Conservation (phyloP, 169 alveolate genomes). For the Eimeria maxima region DNA sequence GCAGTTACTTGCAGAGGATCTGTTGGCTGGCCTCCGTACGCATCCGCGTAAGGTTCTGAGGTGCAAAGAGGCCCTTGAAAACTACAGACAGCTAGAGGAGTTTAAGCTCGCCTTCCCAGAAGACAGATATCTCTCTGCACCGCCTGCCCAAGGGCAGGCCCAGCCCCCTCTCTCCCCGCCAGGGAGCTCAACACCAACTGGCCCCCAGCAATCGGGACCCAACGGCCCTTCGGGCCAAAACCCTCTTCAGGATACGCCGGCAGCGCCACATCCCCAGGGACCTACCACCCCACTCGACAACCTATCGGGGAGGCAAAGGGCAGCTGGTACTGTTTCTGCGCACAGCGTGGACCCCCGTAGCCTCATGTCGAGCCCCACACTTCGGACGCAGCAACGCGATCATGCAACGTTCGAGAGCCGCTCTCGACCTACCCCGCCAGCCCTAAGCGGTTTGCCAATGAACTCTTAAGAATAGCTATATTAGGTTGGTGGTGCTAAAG, state of each 20-base stretch:
- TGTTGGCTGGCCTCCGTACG: constrained; percentile 33
- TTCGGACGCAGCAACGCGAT: constrained; percentile 51
- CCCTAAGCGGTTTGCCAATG: constrained; percentile 28
- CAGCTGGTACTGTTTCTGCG: not conserved
- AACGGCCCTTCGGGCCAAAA: not conserved
- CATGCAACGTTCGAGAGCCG: not conserved
- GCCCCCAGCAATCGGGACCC: constrained; percentile 4
- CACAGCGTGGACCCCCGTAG: not conserved
- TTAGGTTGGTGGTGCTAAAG: constrained; percentile 86
- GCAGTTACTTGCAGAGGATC: constrained; percentile 33
- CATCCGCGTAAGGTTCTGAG: constrained; percentile 63
- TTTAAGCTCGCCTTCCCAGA: constrained; percentile 69
- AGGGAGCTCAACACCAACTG: constrained; percentile 16
- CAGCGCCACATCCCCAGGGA: not conserved
- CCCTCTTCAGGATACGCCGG: constrained; percentile 14
- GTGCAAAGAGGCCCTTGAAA: constrained; percentile 66
- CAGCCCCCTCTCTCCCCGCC: not conserved
- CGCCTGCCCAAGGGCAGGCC: constrained; percentile 46
- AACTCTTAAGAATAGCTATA: constrained; percentile 82
- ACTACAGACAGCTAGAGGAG: constrained; percentile 58
- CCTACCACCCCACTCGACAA: not conserved
- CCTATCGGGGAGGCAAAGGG: constrained; percentile 27
- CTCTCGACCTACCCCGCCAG: constrained; percentile 9
- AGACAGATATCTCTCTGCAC: constrained; percentile 44
- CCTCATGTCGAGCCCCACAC: not conserved